Evolutionary conservation across 148 eudicot genomes (phyloP), one percentile per base, ranked within the genome.

Genomic region (Polygonum maritimum): DNA sequence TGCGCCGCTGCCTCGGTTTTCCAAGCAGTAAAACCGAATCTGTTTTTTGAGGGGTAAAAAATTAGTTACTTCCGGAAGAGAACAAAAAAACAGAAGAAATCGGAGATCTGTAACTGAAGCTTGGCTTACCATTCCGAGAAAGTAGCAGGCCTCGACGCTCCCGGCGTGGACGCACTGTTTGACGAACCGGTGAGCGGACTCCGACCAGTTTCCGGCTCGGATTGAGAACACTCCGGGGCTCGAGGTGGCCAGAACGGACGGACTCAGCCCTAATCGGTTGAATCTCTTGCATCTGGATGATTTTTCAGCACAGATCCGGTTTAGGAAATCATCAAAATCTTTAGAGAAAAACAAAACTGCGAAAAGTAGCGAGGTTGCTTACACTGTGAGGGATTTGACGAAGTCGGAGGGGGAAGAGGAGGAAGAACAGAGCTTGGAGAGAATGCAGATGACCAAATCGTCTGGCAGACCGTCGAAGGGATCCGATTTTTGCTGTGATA

Each of bases 391-490:
- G 40, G 82, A 71, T 74, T 9, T 78, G 78, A 82, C 74, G 82
- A 89, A 80, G 84, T 89, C 92, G 0, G 86, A 75, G 19, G 92
- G 87, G 67, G 77, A 89, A 31, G 81, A 35, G 7, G 87, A 85
- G 2, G 92, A 69, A 7, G 85, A 78, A 47, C 83, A 77, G 58
- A 89, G 87, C 48, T 87, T 84, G 3, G 71, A 69, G 57, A 89
- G 86, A 79, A 89, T 78, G 15, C 55, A 79, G 10, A 89, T 45
- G 19, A 89, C 79, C 0, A 89, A 76, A 81, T 89, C 92, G 31
- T 89, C 92, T 0, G 87, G 92, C 21, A 87, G 81, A 12, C 14
- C 73, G 15, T 85, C 92, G 33, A 89, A 85, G 0, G 57, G 76
- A 54, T 89, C 92, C 9, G 38, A 31, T 1, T 31, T 3, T 26